Evolutionary conservation across 768 basidiomycete species (phyloP).

Genomic region (Termitomyces sp.): DNA sequence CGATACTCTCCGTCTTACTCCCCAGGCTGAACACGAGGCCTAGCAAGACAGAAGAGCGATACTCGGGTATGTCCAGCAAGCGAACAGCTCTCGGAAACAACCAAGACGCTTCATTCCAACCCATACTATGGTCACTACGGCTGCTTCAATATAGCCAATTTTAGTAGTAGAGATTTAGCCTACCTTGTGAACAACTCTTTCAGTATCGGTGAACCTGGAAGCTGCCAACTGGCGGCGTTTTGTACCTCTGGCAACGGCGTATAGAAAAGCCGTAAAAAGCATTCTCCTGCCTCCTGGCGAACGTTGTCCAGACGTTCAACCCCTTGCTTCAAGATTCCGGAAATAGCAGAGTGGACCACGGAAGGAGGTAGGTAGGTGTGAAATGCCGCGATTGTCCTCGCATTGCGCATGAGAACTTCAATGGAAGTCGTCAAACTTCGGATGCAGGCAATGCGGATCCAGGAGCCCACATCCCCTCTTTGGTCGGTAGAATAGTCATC

Average conservation of each 20-base stretch:
- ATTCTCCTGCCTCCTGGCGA: conserved; percentile 71
- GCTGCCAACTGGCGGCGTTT: conserved; percentile 43
- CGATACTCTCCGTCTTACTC: conserved; percentile 82
- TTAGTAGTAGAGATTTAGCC: conserved; percentile 8
- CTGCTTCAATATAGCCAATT: background rate
- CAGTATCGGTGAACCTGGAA: conserved; percentile 46
- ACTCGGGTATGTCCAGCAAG: conserved; percentile 58
- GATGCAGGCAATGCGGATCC: conserved; percentile 82
- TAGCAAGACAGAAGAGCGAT: conserved; percentile 57
- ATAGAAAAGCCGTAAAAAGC: conserved; percentile 49
- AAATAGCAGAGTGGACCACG: conserved; percentile 53
- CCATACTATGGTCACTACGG: conserved; percentile 32
- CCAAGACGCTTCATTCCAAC: conserved; percentile 74
- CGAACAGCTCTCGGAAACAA: conserved; percentile 72
- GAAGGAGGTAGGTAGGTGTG: conserved; percentile 56
- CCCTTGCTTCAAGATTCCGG: conserved; percentile 80
- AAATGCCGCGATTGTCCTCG: conserved; percentile 39
- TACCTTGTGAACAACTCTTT: conserved; percentile 52
- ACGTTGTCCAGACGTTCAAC: conserved; percentile 91
- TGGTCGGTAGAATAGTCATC: conserved; percentile 92
- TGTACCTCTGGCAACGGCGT: conserved; percentile 39
- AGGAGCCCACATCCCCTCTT: conserved; percentile 95
- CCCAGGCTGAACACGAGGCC: conserved; percentile 80
- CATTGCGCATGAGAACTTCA: conserved; percentile 45
- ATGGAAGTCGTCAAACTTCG: conserved; percentile 55